Percentiles rank a stretch among this genome's conserved stretches.
phyloP scores from a whole-genome alignment of 164 flowering plant species.

The Vitis labrusca region DNA sequence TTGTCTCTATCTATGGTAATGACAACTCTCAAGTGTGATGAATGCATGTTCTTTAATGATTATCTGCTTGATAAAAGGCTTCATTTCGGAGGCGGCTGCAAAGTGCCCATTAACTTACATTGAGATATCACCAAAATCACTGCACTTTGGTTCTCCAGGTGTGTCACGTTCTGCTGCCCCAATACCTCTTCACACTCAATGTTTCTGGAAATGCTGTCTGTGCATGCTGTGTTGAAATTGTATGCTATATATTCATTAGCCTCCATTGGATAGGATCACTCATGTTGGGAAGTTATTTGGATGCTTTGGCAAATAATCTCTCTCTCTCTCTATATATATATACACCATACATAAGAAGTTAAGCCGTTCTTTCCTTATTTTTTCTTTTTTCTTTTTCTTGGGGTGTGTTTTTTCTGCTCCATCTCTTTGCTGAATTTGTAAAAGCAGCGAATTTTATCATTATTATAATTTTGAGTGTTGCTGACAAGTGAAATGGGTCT shows the following conservation, averaged over 20 bases:
- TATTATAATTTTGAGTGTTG: conserved; percentile 9
- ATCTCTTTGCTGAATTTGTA: conserved; percentile 35
- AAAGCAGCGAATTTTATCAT: conserved; percentile 13
- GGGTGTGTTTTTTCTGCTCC: conserved; percentile 15
- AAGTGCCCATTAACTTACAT: too few relatives aligned
- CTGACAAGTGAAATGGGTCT: not conserved
- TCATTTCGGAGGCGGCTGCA: too few relatives aligned
- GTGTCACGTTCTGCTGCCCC: conserved; percentile 6
- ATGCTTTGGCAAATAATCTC: conserved; percentile 52
- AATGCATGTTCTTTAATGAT: conserved; percentile 5
- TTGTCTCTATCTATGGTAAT: conserved; percentile 78
- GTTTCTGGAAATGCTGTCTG: conserved; percentile 9
- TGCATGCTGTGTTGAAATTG: conserved; percentile 31
- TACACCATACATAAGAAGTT: conserved; percentile 10
- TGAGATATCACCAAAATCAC: not conserved
- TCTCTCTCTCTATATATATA: not conserved
- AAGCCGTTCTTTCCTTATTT: conserved; percentile 1
- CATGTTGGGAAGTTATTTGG: conserved; percentile 11
- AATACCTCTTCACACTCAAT: not conserved
- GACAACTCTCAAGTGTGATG: conserved; percentile 60
- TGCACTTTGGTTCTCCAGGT: conserved; percentile 10
- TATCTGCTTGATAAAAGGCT: too few relatives aligned
- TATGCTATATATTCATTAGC: conserved; percentile 63
- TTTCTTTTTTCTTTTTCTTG: conserved; percentile 3
- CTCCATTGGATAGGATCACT: conserved; percentile 41